Evolutionary conservation across 805 yeast genomes (phyloP).

Genomic region (Starmerella davenportii): DNA sequence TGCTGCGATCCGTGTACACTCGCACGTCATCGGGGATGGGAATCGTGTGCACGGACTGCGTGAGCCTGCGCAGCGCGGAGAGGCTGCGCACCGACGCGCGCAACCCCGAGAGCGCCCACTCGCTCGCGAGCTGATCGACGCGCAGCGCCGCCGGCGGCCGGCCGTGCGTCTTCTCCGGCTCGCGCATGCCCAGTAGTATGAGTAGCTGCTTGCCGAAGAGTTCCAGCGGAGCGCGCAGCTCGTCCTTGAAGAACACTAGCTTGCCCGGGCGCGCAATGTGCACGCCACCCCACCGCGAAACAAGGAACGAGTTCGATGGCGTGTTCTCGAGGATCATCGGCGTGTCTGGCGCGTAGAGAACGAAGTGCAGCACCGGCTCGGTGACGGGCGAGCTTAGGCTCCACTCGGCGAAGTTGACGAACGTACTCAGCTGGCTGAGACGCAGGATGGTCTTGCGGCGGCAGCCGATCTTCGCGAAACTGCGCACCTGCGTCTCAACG

Average conservation of each 20-base stretch:
- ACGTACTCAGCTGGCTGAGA: slow-evolving; percentile 45
- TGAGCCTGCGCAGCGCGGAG: slow-evolving; percentile 50
- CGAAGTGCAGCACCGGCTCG: slow-evolving; percentile 54
- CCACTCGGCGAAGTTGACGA: slow-evolving; percentile 78
- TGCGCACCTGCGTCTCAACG: slow-evolving; percentile 61
- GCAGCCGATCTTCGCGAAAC: slow-evolving; percentile 31
- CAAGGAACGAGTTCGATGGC: slow-evolving; percentile 40
- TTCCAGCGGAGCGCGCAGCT: slow-evolving; percentile 42
- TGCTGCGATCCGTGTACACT: slow-evolving; percentile 35
- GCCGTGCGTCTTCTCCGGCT: slow-evolving; percentile 39
- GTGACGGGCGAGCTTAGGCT: slow-evolving; percentile 38
- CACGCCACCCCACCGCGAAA: slow-evolving; percentile 88
- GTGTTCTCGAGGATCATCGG: slow-evolving; percentile 34
- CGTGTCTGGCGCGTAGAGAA: slow-evolving; percentile 44
- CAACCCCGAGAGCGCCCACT: slow-evolving; percentile 40
- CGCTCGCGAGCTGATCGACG: slow-evolving; percentile 47
- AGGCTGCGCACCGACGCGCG: slow-evolving; percentile 49
- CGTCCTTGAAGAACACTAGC: slow-evolving; percentile 21
- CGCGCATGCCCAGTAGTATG: slow-evolving; percentile 52
- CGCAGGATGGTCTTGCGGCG: slow-evolving; percentile 24
- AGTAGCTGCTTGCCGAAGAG: slow-evolving; percentile 60
- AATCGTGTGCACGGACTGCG: slow-evolving; percentile 53
- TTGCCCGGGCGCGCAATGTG: slow-evolving; percentile 29
- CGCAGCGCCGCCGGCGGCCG: slow-evolving; percentile 9
- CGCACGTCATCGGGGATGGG: slow-evolving; percentile 65